phyloP scores from a whole-genome alignment of 1,139 yeast species.

The Fermentozyma sake region DNA sequence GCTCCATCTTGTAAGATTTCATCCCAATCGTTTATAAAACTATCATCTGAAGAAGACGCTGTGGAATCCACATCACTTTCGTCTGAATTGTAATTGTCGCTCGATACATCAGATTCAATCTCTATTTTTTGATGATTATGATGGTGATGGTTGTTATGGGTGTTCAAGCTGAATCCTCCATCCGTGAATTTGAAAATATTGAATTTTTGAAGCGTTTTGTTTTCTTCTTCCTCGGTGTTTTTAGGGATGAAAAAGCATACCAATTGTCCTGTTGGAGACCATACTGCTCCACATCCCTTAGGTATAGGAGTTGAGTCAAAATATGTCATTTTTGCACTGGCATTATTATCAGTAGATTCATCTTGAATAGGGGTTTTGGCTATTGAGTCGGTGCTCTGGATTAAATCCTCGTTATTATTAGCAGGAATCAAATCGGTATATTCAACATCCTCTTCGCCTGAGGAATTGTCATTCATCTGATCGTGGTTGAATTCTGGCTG shows the following conservation, averaged over 20 bases:
- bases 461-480: conserved; percentile 20
- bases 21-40: conserved; percentile 51
- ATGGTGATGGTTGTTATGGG: conserved; percentile 12
- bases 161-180: conserved; percentile 28
- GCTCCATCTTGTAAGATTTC: conserved; percentile 44
- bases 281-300: conserved; percentile 87
- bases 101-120: background rate
- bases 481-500: conserved; percentile 28
- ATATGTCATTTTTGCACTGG: conserved; percentile 11
- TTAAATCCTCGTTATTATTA: conserved; percentile 16
- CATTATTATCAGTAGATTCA: conserved; percentile 2
- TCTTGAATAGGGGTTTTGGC: conserved; percentile 2
- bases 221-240: conserved; percentile 27
- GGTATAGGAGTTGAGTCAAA: conserved; percentile 88
- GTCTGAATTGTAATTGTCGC: conserved; percentile 5
- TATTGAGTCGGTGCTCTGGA: conserved; percentile 3
- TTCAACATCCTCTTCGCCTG: conserved; percentile 32
- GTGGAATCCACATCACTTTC: conserved; percentile 7
- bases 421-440: conserved; percentile 31
- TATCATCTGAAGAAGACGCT: conserved; percentile 37
- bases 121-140: conserved; percentile 8
- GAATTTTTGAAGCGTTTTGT: conserved; percentile 26
- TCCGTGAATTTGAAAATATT: conserved; percentile 38
- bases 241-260: conserved; percentile 80
- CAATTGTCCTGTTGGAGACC: conserved; percentile 76